phyloP scores from a whole-genome alignment of 768 basidiomycete species.

The Tylopilus subfusipes region DNA sequence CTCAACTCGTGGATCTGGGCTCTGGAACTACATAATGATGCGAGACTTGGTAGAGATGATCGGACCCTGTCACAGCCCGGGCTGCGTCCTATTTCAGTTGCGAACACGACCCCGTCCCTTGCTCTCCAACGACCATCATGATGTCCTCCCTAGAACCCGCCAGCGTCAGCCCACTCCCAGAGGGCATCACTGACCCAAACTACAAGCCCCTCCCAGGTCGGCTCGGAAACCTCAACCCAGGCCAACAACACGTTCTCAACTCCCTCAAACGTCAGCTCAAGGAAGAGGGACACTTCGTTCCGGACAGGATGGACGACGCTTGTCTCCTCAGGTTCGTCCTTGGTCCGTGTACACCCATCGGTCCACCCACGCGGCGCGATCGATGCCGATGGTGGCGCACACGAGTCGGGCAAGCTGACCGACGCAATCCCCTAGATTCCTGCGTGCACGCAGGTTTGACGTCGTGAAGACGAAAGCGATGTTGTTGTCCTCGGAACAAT shows the following conservation, averaged over 20 bases:
- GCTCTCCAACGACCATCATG: constrained; percentile 16
- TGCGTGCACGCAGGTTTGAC: constrained; percentile 93
- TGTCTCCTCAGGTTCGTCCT: constrained; percentile 56
- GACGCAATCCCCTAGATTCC: constrained; percentile 51
- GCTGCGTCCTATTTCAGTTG: constrained; percentile 9
- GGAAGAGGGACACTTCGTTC: constrained; percentile 57
- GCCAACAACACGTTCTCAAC: constrained; percentile 63
- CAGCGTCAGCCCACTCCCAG: constrained; percentile 53
- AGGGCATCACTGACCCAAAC: constrained; percentile 58
- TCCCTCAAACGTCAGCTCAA: constrained; percentile 63
- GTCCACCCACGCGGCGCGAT: constrained; percentile 6
- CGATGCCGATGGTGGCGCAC: constrained; percentile 13
- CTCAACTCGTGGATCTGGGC: constrained; percentile 35
- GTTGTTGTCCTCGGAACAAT: constrained; percentile 78
- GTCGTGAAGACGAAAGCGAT: constrained; percentile 76
- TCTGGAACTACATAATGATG: constrained; percentile 35
- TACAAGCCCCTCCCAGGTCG: constrained; percentile 69
- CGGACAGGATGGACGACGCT: constrained; percentile 68
- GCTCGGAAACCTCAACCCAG: constrained; percentile 69
- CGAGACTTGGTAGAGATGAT: constrained; percentile 10
- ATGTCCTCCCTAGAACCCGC: constrained; percentile 36
- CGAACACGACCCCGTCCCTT: constrained; percentile 1
- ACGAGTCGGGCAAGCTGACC: neutral
- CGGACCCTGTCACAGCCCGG: neutral
- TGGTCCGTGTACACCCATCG: neutral